Base-by-base conservation (phyloP, 371 early-diverging fungal species). In the Smittium culicis region DNA sequence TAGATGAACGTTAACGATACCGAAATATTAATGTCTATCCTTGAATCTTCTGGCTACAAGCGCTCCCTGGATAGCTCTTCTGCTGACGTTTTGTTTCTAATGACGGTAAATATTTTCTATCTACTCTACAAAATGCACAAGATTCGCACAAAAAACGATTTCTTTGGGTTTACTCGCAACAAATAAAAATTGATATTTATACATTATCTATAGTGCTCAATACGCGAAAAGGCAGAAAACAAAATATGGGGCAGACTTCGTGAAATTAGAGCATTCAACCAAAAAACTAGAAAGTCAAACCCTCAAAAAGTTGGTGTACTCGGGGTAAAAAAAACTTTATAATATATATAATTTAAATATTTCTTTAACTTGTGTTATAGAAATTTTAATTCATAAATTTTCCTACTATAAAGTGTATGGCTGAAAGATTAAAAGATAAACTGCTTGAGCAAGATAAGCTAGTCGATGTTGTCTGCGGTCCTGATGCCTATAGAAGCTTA, bases 1-100 rank as follows among this genome's bases (percentile, higher is more conserved):
- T 88, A 88, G 72, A 89, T 89, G 89, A 77, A 89, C 72, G 85
- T 87, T 55, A 88, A 83, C 70, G 89, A 89, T 69, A 86, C 89
- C 0, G 89, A 89, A 74, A 87, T 89, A 61, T 71, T 89, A 67
- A 88, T 86, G 79, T 74, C 87, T 0, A 84, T 89, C 34, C 79
- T 89, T 79, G 81, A 86, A 61, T 76, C 80, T 35, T 79, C 87
- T 29, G 89, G 89, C 17, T 89, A 86, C 71, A 74, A 76, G 65
- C 79, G 85, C 58, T 87, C 88, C 0, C 69, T 73, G 31, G 71
- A 67, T 28, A 69, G 82, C 25, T 78, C 77, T 1, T 82, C 84
- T 3, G 88, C 89, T 0, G 82, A 88, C 63, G 79, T 88, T 62
- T 79, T 89, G 0, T 88, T 89, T 64, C 70, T 89, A 61, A 88